Percentiles rank a stretch among this genome's conserved stretches.
Conservation (phyloP, 2,329 filamentous ascomycete species). For the Colletotrichum ledebouriae region DNA sequence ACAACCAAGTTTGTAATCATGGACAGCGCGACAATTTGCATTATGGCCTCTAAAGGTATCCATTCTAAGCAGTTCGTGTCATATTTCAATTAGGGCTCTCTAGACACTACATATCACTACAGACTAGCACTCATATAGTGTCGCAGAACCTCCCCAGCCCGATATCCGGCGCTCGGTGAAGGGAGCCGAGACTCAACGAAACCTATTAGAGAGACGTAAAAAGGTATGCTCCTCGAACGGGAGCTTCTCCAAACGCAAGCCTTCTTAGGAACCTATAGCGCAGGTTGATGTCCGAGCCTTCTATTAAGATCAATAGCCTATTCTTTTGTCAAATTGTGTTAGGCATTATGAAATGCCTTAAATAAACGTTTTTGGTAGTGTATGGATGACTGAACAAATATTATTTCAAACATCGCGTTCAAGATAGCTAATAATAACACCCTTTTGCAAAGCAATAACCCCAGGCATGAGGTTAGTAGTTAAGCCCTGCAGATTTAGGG, state of each 20-base stretch:
- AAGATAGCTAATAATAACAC: not conserved
- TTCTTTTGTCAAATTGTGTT: not conserved
- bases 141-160: not conserved
- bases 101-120: not conserved
- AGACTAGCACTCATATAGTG: not conserved
- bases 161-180: not conserved
- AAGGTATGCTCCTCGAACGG: not conserved
- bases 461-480: not conserved
- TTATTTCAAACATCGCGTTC: not conserved
- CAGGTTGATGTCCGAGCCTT: not conserved
- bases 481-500: not conserved
- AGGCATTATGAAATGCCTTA: not conserved
- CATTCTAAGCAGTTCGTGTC: not conserved
- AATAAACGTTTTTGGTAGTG: not conserved
- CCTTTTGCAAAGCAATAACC: not conserved
- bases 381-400: not conserved
- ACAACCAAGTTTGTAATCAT: not conserved
- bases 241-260: not conserved
- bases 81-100: not conserved
- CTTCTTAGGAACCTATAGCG: not conserved
- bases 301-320: not conserved
- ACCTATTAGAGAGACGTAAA: not conserved
- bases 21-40: not conserved
- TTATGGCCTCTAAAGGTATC: not conserved
- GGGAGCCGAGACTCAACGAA: not conserved